Percentiles rank a stretch among this genome's conserved stretches.
Evolutionary conservation across 805 yeast genomes (phyloP).

Genomic region (Cyberlindnera lachancei): DNA sequence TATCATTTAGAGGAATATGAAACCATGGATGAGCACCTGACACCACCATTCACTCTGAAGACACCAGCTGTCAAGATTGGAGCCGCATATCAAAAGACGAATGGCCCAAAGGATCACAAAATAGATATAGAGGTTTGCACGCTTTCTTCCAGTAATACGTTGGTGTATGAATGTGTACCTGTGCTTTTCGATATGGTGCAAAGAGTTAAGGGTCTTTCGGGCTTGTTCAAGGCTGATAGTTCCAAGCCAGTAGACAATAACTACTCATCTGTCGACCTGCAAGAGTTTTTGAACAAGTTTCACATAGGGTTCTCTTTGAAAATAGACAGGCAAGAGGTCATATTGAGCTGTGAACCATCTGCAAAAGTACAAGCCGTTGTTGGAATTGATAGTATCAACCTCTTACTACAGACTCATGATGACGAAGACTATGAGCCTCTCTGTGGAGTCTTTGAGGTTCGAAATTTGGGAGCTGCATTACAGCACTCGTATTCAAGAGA

Average conservation of each 20-base stretch:
- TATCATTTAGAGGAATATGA: conserved; percentile 33
- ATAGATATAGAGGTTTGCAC: conserved; percentile 49
- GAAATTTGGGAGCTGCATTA: conserved; percentile 58
- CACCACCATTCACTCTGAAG: conserved; percentile 51
- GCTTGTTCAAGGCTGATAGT: conserved; percentile 12
- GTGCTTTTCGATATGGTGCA: conserved; percentile 53
- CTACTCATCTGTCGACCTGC: conserved; percentile 26
- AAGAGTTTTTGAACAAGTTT: conserved; percentile 41
- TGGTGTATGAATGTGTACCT: conserved; percentile 75
- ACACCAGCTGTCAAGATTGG: conserved; percentile 69
- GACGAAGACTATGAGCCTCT: conserved; percentile 33
- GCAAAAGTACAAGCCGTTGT: conserved; percentile 88
- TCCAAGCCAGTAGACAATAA: conserved; percentile 3
- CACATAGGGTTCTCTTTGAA: conserved; percentile 57
- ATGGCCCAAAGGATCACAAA: conserved; percentile 33
- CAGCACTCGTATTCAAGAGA: conserved; percentile 92
- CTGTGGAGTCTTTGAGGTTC: conserved; percentile 39
- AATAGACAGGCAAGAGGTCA: conserved; percentile 66
- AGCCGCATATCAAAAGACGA: conserved; percentile 42
- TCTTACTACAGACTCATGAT: conserved; percentile 48
- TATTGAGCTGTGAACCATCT: conserved; percentile 85
- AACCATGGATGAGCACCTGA: conserved; percentile 21
- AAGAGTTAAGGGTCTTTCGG: conserved; percentile 42
- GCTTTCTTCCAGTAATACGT: conserved; percentile 62
- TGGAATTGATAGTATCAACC: conserved; percentile 58